phyloP scores from a whole-genome alignment of 2,329 filamentous ascomycete species.

The Fusarium sp. region DNA sequence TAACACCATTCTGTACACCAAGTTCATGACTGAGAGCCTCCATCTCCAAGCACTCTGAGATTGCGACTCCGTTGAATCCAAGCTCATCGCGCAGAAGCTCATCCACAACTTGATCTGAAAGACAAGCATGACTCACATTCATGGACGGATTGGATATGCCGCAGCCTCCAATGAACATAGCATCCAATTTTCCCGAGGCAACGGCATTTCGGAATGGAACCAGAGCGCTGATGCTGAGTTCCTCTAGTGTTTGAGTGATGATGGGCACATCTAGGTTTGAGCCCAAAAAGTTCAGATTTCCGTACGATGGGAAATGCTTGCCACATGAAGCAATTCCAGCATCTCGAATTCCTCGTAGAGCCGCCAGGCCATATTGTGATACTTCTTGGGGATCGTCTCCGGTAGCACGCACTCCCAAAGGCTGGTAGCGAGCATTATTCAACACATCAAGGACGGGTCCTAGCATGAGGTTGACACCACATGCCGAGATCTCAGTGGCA shows the following conservation, averaged over 20 bases:
- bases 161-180: conserved; percentile 95
- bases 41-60: conserved; percentile 97
- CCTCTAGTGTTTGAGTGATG: conserved; percentile 92
- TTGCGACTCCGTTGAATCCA: conserved; percentile 88
- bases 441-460: conserved; percentile 93
- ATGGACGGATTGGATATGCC: conserved; percentile 90
- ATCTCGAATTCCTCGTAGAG: conserved; percentile 91
- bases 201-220: conserved; percentile 94
- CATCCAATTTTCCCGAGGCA: conserved; percentile 79
- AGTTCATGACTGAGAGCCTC: conserved; percentile 94
- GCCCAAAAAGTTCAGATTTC: conserved; percentile 91
- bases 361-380: conserved; percentile 88
- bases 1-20: conserved; percentile 93
- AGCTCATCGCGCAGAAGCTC: conserved; percentile 88
- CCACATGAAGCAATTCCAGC: conserved; percentile 88
- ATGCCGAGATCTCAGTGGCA: conserved; percentile 88
- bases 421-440: conserved; percentile 91
- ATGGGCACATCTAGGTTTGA: conserved; percentile 92
- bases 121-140: conserved; percentile 93
- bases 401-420: conserved; percentile 85
- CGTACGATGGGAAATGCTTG: conserved; percentile 96
- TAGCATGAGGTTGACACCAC: conserved; percentile 95
- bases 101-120: conserved; percentile 92
- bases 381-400: conserved; percentile 96
- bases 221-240: conserved; percentile 88